Evolutionary conservation across 2,329 filamentous ascomycete species (phyloP).

Genomic region (Cladorrhinum sp.): DNA sequence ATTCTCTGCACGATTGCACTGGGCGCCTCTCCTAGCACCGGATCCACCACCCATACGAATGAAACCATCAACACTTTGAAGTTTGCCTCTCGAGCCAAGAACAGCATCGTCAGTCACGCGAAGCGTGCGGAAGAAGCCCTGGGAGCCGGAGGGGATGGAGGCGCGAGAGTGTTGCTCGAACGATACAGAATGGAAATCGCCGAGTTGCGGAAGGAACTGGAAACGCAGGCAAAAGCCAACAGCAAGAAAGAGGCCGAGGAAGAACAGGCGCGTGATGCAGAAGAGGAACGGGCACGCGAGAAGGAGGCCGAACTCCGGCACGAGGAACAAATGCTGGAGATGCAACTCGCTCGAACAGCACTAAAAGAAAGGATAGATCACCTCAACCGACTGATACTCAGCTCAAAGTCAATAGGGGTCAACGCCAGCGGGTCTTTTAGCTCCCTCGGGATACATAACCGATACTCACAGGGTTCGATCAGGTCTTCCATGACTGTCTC

Average conservation of each 20-base stretch:
- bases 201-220: slow-evolving; percentile 75
- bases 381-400: slow-evolving; percentile 89
- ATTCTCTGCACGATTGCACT: slow-evolving; percentile 97
- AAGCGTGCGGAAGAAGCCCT: slow-evolving; percentile 91
- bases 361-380: slow-evolving; percentile 97
- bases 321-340: slow-evolving; percentile 96
- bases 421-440: slow-evolving; percentile 74
- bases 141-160: slow-evolving; percentile 75
- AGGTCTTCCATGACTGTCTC: slow-evolving; percentile 71
- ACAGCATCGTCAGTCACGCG: slow-evolving; percentile 95
- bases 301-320: slow-evolving; percentile 82
- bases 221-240: slow-evolving; percentile 72
- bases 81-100: slow-evolving; percentile 94
- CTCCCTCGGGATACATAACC: slow-evolving; percentile 61
- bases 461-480: slow-evolving; percentile 59
- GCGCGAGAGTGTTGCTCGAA: slow-evolving; percentile 82
- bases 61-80: slow-evolving; percentile 96
- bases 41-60: slow-evolving; percentile 70
- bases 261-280: slow-evolving; percentile 59
- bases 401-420: slow-evolving; percentile 92
- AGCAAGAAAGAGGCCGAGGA: slow-evolving; percentile 60
- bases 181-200: slow-evolving; percentile 91
- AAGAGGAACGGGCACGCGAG: slow-evolving; percentile 70
- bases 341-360: slow-evolving; percentile 93
- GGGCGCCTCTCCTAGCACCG: slow-evolving; percentile 69